phyloP scores from a whole-genome alignment of 2,329 filamentous ascomycete genomes.

The Ophiostoma ulmi region DNA sequence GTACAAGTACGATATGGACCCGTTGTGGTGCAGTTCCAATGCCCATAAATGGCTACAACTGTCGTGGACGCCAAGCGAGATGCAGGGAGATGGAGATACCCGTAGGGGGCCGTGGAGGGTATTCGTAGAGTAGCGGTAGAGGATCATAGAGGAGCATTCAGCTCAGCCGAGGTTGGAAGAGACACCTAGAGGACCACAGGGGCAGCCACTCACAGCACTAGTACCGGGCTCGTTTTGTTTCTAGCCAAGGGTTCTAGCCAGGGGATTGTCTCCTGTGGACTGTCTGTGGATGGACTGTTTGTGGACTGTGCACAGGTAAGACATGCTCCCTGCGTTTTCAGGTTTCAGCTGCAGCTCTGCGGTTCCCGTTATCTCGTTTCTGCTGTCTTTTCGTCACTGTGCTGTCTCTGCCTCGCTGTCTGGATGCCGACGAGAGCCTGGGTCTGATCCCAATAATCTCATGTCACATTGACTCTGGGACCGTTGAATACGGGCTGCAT shows the following conservation, averaged over 20 bases:
- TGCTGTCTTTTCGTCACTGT: no score
- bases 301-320: background rate
- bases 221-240: slow-evolving; percentile 2
- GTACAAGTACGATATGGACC: background rate
- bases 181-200: background rate
- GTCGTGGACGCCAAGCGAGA: slow-evolving; percentile 3
- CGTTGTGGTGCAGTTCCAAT: background rate
- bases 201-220: slow-evolving; percentile 8
- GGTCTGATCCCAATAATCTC: background rate
- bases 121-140: no score
- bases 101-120: slow-evolving; percentile 1
- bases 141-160: background rate
- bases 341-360: background rate
- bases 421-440: background rate
- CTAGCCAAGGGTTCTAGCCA: background rate
- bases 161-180: no score
- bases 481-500: background rate
- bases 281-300: no score
- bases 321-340: background rate
- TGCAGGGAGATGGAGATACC: slow-evolving; percentile 7
- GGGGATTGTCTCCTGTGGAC: background rate
- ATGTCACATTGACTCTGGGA: background rate
- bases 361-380: background rate
- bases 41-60: background rate
- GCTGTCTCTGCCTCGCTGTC: no score